These are phyloP conservation scores for Aleurites moluccanus DNA, from an alignment of 441 rosid species.

Conservation along the genomic window DNA sequence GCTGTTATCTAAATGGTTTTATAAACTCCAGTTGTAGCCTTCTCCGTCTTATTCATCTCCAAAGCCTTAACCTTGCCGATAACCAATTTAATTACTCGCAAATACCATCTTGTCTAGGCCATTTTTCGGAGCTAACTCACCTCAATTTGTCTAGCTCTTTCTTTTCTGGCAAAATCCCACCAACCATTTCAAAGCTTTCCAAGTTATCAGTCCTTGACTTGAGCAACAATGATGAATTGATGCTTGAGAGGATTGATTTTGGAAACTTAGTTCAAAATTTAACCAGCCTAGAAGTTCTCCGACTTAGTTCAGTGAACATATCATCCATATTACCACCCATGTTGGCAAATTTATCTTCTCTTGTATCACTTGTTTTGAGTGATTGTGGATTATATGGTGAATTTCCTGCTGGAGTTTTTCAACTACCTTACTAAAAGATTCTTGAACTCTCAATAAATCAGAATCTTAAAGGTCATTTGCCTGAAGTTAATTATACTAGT, in stretches of 20 bases:
- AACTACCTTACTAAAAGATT: neutral
- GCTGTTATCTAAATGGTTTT: conserved; percentile 29
- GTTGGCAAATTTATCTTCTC: conserved; percentile 15
- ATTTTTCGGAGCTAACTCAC: neutral
- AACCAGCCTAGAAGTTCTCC: neutral
- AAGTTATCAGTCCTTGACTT: neutral
- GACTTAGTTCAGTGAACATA: neutral
- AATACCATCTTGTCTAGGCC: conserved; percentile 9
- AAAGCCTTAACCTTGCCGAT: conserved; percentile 22
- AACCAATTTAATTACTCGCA: conserved; percentile 23
- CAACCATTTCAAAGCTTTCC: conserved; percentile 1
- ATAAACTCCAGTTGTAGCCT: conserved; percentile 19
- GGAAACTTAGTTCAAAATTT: neutral
- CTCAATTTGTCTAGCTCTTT: conserved; percentile 14
- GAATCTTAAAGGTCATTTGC: neutral
- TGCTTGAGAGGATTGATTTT: neutral
- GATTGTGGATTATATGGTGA: conserved; percentile 38
- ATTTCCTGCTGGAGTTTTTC: conserved; percentile 20
- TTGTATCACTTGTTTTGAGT: conserved; percentile 11
- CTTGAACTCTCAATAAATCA: neutral
- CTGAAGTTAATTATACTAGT: conserved; percentile 3
- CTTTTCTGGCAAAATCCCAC: conserved; percentile 23
- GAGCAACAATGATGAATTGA: neutral
- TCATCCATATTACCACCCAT: conserved; percentile 13
- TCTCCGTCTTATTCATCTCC: conserved; percentile 18